These are phyloP conservation scores for Candida caryicola DNA, from an alignment of 805 yeast species.

Conservation along the genomic window DNA sequence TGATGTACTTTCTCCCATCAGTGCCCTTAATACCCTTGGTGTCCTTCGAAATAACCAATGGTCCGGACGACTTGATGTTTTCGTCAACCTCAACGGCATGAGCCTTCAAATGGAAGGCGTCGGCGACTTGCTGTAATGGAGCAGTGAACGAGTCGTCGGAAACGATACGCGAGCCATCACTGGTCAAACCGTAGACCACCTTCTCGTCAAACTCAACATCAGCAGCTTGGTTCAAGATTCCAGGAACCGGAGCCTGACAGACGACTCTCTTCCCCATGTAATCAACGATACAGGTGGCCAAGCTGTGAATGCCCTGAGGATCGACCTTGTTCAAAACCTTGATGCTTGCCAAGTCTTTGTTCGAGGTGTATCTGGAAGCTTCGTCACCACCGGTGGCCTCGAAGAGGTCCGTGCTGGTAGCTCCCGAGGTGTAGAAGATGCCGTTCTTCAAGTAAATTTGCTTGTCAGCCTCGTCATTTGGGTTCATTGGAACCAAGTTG, in stretches of 20 bases:
- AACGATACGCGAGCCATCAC: conserved; percentile 50
- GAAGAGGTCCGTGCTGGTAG: conserved; percentile 53
- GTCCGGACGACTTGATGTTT: conserved; percentile 39
- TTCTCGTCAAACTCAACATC: conserved; percentile 45
- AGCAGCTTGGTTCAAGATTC: conserved; percentile 55
- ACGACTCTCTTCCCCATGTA: conserved; percentile 84
- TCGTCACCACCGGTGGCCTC: conserved; percentile 71
- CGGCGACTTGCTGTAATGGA: conserved; percentile 60
- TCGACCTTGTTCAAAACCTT: conserved; percentile 66
- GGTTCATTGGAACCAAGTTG: conserved; percentile 73
- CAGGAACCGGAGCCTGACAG: conserved; percentile 96
- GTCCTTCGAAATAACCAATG: conserved; percentile 67
- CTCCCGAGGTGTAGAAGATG: conserved; percentile 81
- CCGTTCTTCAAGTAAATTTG: conserved; percentile 77
- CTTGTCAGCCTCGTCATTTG: conserved; percentile 59
- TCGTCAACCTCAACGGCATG: conserved; percentile 55
- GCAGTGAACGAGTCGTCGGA: conserved; percentile 52
- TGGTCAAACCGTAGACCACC: conserved; percentile 74
- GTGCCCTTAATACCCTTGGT: conserved; percentile 83
- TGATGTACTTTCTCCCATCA: conserved; percentile 79
- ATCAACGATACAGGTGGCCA: conserved; percentile 85
- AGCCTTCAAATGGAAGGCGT: conserved; percentile 72
- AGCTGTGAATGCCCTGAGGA: conserved; percentile 58
- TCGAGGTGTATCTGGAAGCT: conserved; percentile 78
- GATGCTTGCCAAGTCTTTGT: conserved; percentile 75